These are phyloP conservation scores for Auriscalpium orientale DNA, from an alignment of 768 basidiomycete species.

Conservation along the genomic window DNA sequence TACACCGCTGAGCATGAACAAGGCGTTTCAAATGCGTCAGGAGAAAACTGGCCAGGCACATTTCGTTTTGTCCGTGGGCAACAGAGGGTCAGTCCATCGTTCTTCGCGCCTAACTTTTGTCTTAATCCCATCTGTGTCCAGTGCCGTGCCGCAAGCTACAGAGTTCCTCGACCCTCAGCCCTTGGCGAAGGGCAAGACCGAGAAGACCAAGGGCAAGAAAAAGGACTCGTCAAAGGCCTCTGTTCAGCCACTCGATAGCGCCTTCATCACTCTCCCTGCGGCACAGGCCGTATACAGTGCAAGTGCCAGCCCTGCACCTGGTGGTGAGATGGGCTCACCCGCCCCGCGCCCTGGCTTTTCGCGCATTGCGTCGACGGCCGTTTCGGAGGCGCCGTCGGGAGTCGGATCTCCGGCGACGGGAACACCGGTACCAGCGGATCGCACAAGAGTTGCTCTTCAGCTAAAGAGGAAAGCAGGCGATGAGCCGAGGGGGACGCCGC, in stretches of 20 bases:
- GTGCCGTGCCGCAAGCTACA: conserved; percentile 79
- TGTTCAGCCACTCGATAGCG: conserved; percentile 41
- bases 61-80: conserved; percentile 91
- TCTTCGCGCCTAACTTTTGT: neutral
- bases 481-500: conserved; percentile 59
- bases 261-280: conserved; percentile 70
- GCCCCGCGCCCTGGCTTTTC: conserved; percentile 71
- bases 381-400: conserved; percentile 36
- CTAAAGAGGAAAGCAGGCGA: conserved; percentile 79
- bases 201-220: conserved; percentile 74
- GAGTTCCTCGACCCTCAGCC: conserved; percentile 79
- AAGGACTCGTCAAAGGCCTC: conserved; percentile 54
- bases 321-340: conserved; percentile 46
- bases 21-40: conserved; percentile 87
- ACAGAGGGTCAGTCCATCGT: conserved; percentile 63
- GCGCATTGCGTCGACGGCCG: conserved; percentile 53
- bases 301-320: conserved; percentile 35
- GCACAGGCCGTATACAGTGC: conserved; percentile 36
- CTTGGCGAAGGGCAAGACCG: conserved; percentile 75
- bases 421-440: conserved; percentile 55
- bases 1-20: conserved; percentile 92
- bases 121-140: conserved; percentile 24
- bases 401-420: conserved; percentile 46
- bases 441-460: conserved; percentile 71
- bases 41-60: conserved; percentile 94